Conservation (phyloP, 805 yeast genomes). For the Cyberlindnera nakhonratchasimensis region DNA sequence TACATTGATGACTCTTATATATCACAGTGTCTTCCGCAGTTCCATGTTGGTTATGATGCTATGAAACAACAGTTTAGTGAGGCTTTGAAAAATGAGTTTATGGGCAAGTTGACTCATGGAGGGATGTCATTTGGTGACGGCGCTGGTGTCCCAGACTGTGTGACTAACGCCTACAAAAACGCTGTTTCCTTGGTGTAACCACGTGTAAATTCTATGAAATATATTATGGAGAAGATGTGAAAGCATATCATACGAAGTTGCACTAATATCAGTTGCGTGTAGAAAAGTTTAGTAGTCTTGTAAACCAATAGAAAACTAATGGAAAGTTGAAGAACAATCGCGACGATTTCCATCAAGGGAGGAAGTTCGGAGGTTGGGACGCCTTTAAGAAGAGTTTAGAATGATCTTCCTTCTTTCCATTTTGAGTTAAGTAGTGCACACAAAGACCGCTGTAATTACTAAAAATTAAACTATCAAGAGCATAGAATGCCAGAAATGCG, state of each 20-base stretch:
- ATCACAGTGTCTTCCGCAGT: conserved; percentile 73
- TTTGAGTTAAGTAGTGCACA: no score
- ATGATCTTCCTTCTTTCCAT: no score
- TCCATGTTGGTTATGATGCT: conserved; percentile 62
- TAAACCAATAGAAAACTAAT: no score
- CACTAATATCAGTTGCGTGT: background rate
- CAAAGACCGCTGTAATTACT: background rate
- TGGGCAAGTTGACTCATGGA: conserved; percentile 51
- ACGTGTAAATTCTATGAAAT: background rate
- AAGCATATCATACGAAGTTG: no score
- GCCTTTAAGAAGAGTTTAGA: background rate
- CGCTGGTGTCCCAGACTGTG: conserved; percentile 88
- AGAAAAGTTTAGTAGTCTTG: background rate
- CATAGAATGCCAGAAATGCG: conserved; percentile 23
- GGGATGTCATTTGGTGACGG: conserved; percentile 82
- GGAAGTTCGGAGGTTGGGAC: background rate
- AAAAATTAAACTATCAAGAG: background rate
- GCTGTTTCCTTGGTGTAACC: conserved; percentile 34
- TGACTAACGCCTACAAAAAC: conserved; percentile 55
- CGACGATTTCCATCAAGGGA: no score
- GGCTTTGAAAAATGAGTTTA: conserved; percentile 34
- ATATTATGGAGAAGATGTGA: no score
- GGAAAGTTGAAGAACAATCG: background rate
- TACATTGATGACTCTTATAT: conserved; percentile 37
- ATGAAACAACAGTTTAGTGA: conserved; percentile 35